These are phyloP conservation scores for Cercospora zeina DNA, from an alignment of 2,329 filamentous ascomycete species.

Conservation along the genomic window DNA sequence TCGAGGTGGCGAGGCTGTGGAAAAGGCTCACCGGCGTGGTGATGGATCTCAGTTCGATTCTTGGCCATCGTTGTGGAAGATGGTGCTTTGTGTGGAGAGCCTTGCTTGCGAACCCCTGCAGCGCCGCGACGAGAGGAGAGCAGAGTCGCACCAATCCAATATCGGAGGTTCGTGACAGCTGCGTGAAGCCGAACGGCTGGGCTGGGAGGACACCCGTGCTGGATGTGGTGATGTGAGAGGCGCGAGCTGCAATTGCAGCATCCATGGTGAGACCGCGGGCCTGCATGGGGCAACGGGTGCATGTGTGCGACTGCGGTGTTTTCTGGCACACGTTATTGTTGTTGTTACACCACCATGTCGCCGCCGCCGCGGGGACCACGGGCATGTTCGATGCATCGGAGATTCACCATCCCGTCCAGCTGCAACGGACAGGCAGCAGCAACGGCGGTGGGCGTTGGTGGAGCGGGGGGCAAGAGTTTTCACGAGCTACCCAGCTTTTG, in stretches of 20 bases:
- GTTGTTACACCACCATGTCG: too few relatives aligned
- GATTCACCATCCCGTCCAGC: not conserved
- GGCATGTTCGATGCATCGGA: not conserved
- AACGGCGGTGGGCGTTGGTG: slow-evolving; percentile 4
- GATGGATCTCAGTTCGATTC: not conserved
- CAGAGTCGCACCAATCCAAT: not conserved
- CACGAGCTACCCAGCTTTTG: slow-evolving; percentile 18
- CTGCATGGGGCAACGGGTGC: too few relatives aligned
- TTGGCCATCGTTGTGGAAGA: slow-evolving; percentile 6
- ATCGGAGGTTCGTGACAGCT: slow-evolving; percentile 16
- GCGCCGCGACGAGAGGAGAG: slow-evolving; percentile 7
- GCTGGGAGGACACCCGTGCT: too few relatives aligned
- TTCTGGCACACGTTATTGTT: too few relatives aligned
- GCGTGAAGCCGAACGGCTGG: slow-evolving; percentile 17
- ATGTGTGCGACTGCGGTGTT: not conserved
- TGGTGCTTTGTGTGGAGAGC: slow-evolving; percentile 13
- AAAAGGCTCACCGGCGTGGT: not conserved
- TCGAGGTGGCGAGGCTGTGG: not conserved
- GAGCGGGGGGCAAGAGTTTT: slow-evolving; percentile 14
- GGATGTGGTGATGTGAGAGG: too few relatives aligned
- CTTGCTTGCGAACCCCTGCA: slow-evolving; percentile 21
- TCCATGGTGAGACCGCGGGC: too few relatives aligned
- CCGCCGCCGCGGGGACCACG: too few relatives aligned
- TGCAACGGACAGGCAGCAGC: not conserved
- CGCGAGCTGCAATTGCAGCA: too few relatives aligned